phyloP scores from a whole-genome alignment of 148 eudicot genomes.

The Arbutus unedo region DNA sequence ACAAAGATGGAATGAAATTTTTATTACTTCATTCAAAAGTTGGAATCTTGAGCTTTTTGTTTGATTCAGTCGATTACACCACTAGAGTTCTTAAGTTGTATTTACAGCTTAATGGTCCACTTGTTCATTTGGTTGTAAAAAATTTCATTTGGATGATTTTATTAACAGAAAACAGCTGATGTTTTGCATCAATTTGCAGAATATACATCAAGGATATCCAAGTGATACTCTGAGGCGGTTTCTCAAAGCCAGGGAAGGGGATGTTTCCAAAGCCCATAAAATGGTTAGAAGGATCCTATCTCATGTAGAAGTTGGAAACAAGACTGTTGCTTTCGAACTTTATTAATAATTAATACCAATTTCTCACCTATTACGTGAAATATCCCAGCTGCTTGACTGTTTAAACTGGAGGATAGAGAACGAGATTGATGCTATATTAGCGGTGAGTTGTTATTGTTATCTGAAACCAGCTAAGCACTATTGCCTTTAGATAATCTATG shows the following conservation, averaged over 20 bases:
- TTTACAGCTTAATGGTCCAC: background rate
- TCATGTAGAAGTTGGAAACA: background rate
- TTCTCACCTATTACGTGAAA: constrained; percentile 21
- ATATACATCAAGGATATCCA: constrained; percentile 70
- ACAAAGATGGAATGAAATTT: background rate
- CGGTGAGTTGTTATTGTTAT: constrained; percentile 44
- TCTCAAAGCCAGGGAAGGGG: constrained; percentile 88
- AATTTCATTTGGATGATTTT: background rate
- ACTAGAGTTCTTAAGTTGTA: background rate
- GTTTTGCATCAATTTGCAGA: constrained; percentile 40
- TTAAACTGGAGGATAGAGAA: constrained; percentile 91
- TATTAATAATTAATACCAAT: background rate
- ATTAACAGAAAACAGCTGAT: background rate
- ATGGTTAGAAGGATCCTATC: constrained; percentile 50
- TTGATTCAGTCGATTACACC: background rate
- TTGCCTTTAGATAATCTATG: background rate
- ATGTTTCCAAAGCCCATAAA: constrained; percentile 69
- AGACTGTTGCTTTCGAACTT: background rate
- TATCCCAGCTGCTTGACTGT: constrained; percentile 69
- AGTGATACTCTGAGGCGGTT: constrained; percentile 58
- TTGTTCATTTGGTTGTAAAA: background rate
- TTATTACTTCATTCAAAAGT: background rate
- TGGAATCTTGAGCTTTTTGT: background rate
- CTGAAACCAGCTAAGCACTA: background rate
- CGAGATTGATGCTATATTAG: constrained; percentile 75